Percentiles rank a stretch among this genome's conserved stretches.
These are phyloP conservation scores for Bolboschoenoplectus hybrid DNA, from an alignment of 202 grass and related monocot genomes.

Conservation along the genomic window DNA sequence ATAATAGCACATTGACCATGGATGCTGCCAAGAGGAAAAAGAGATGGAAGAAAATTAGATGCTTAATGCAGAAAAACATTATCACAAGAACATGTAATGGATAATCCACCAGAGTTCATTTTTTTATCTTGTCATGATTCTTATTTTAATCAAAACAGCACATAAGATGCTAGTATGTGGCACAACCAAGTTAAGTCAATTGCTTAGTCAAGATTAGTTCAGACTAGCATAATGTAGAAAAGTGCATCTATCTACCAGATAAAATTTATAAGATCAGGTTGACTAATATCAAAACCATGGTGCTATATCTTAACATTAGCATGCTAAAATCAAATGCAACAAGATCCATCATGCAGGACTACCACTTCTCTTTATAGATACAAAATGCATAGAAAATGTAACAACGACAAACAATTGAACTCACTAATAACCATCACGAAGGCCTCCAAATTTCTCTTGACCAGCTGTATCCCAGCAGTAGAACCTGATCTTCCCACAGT, in stretches of 20 bases:
- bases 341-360: not conserved
- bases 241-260: not conserved
- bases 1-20: constrained; percentile 67
- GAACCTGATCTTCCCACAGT: constrained; percentile 57
- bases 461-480: constrained; percentile 68
- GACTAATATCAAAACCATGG: not conserved
- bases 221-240: not conserved
- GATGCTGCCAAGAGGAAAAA: constrained; percentile 46
- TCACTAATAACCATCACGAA: constrained; percentile 78
- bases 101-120: not conserved
- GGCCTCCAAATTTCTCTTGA: constrained; percentile 69
- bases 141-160: not conserved
- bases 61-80: not conserved
- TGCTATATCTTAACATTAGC: not conserved
- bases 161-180: not conserved
- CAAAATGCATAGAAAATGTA: constrained; percentile 21
- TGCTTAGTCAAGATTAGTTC: not conserved
- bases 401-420: not conserved
- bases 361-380: not conserved
- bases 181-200: not conserved
- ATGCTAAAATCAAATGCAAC: not conserved
- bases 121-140: not conserved
- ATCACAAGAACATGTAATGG: no score
- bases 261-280: not conserved
- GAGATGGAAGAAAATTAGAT: not conserved